Percentiles rank a stretch among this genome's conserved stretches.
phyloP scores from a whole-genome alignment of 2,329 filamentous ascomycete genomes.

The Septoria linicola region DNA sequence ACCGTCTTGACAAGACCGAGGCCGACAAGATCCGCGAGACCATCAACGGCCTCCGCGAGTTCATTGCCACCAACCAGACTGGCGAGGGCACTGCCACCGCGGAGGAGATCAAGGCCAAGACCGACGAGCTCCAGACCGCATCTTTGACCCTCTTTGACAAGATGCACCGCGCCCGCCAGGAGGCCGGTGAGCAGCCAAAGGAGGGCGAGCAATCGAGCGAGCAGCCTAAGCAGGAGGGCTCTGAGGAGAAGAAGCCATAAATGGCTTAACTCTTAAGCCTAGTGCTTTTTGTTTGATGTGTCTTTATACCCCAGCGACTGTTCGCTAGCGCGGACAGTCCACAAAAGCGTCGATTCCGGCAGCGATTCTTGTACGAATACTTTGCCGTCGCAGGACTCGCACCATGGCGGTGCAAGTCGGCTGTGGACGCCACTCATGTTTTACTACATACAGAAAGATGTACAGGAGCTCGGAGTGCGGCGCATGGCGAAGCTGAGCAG shows the following conservation, averaged over 20 bases:
- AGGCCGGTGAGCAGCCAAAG: conserved; percentile 46
- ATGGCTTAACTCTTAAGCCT: conserved; percentile 20
- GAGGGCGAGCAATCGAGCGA: conserved; percentile 44
- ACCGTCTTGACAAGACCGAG: conserved; percentile 95
- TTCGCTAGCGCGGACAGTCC: conserved; percentile 17
- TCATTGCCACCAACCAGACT: conserved; percentile 89
- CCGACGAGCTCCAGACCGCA: conserved; percentile 93
- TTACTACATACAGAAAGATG: conserved; percentile 14
- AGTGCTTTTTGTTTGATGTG: conserved; percentile 20
- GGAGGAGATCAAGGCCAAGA: conserved; percentile 97
- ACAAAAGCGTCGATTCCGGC: conserved; percentile 23
- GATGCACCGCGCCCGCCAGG: conserved; percentile 92
- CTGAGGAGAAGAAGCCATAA: conserved; percentile 72
- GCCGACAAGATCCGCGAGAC: conserved; percentile 91
- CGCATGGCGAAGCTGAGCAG: conserved; percentile 8
- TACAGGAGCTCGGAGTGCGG: conserved; percentile 14
- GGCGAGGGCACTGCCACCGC: conserved; percentile 84
- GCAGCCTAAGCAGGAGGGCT: conserved; percentile 43
- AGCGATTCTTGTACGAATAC: conserved; percentile 8
- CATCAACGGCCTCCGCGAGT: conserved; percentile 79
- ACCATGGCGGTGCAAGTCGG: not conserved
- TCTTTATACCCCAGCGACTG: conserved; percentile 27
- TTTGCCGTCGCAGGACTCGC: not conserved
- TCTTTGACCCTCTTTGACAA: conserved; percentile 98
- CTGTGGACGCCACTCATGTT: conserved; percentile 13